These are phyloP conservation scores for Tilletia walkeri DNA, from an alignment of 1,284 basidiomycete genomes.

Conservation along the genomic window DNA sequence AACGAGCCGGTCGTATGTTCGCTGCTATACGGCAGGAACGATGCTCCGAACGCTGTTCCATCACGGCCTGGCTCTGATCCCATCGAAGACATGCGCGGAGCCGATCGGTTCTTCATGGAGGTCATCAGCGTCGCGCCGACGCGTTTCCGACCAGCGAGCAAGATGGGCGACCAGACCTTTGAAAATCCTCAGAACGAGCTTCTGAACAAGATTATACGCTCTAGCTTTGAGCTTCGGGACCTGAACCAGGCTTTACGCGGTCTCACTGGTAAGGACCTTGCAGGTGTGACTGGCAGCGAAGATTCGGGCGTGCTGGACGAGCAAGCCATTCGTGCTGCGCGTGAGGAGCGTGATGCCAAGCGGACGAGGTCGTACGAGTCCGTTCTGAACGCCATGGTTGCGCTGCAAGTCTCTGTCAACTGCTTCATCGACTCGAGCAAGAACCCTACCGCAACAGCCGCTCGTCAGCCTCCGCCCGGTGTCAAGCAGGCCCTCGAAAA, in stretches of 20 bases:
- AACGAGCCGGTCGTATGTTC: conserved; percentile 80
- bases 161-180: conserved; percentile 87
- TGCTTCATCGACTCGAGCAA: conserved; percentile 96
- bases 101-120: conserved; percentile 97
- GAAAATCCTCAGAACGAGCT: conserved; percentile 97
- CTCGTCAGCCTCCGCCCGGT: conserved; percentile 88
- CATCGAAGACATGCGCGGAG: conserved; percentile 55
- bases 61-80: conserved; percentile 30
- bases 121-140: conserved; percentile 88
- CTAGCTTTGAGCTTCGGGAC: conserved; percentile 60
- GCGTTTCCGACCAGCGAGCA: conserved; percentile 89
- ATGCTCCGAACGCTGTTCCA: conserved; percentile 64
- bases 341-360: conserved; percentile 54
- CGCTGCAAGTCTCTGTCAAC: conserved; percentile 92
- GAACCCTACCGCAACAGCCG: conserved; percentile 79
- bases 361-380: conserved; percentile 63
- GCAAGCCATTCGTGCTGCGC: conserved; percentile 35
- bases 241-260: conserved; percentile 69
- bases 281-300: conserved; percentile 29
- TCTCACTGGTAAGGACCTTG: conserved; percentile 63
- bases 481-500: conserved; percentile 97
- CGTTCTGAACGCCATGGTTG: conserved; percentile 78
- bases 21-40: conserved; percentile 88
- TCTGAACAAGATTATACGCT: conserved; percentile 77
- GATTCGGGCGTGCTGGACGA: conserved; percentile 22